Conservation (phyloP, 1,284 basidiomycete species). For the Phellopilus nigrolimitatus region DNA sequence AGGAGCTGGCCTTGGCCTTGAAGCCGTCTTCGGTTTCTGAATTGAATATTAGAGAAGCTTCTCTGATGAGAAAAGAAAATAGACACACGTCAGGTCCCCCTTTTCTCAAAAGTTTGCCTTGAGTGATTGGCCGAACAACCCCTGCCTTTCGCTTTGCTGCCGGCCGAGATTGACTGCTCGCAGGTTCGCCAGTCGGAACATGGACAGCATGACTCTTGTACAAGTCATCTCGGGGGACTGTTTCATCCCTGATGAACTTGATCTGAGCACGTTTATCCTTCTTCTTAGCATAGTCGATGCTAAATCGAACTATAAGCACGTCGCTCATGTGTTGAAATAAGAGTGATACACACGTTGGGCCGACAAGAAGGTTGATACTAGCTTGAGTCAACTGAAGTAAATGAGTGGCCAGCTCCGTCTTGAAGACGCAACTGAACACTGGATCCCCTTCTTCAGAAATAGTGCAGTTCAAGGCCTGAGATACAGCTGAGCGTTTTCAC, state of each 20-base stretch:
- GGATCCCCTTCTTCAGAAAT: conserved; percentile 93
- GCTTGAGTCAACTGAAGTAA: conserved; percentile 81
- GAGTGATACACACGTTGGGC: conserved; percentile 52
- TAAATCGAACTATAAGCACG: conserved; percentile 30
- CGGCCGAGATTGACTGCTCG: conserved; percentile 77
- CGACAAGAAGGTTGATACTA: conserved; percentile 70
- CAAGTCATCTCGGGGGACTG: conserved; percentile 71
- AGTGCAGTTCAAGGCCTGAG: conserved; percentile 66
- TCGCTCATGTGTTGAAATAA: neutral
- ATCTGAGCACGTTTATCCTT: conserved; percentile 93
- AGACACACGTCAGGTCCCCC: conserved; percentile 64
- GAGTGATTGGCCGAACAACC: conserved; percentile 76
- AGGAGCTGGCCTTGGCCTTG: conserved; percentile 52
- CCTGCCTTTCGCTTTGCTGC: conserved; percentile 86
- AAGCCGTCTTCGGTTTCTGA: conserved; percentile 41
- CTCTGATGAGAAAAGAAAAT: conserved; percentile 12
- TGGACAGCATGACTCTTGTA: conserved; percentile 95
- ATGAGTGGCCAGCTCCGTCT: conserved; percentile 89
- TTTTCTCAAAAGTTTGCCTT: conserved; percentile 75
- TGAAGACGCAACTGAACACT: conserved; percentile 87
- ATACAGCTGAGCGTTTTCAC: neutral
- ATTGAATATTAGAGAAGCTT: neutral
- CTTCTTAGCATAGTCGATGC: conserved; percentile 91
- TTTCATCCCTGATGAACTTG: conserved; percentile 88
- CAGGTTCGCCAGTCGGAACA: conserved; percentile 84